A percentile compares a stretch with the other conserved stretches of the same genome.
Evolutionary conservation across 352 stramenopile species (phyloP).

Genomic region (Globisporangium heterothallicum): DNA sequence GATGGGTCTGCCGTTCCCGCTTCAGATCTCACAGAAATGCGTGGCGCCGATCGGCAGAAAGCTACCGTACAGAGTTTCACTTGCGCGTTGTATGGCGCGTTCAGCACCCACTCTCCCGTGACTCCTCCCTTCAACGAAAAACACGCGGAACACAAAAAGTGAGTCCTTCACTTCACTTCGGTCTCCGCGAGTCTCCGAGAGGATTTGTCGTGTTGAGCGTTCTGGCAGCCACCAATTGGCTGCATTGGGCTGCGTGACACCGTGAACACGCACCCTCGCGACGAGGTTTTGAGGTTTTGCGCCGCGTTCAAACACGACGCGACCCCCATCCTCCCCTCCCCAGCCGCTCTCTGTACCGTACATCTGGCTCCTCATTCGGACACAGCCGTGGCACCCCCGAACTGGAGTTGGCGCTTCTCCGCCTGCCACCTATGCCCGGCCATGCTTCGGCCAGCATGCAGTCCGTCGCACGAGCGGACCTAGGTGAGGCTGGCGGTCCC

Average conservation of each 20-base stretch:
- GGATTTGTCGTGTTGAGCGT: constrained; percentile 25
- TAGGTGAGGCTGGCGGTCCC: neutral
- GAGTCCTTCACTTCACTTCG: neutral
- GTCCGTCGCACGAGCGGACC: neutral
- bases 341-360: constrained; percentile 9
- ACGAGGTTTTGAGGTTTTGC: constrained; percentile 12
- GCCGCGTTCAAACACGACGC: too few species aligned
- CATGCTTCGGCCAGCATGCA: neutral
- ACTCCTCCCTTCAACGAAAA: constrained; percentile 1
- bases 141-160: constrained; percentile 2
- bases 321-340: neutral
- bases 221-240: constrained; percentile 1
- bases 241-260: constrained; percentile 11
- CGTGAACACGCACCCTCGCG: constrained; percentile 20
- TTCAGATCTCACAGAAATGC: neutral
- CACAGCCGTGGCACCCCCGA: constrained; percentile 1
- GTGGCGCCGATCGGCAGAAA: neutral
- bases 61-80: constrained; percentile 7
- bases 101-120: neutral
- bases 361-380: constrained; percentile 7
- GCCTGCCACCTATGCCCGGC: neutral
- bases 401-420: neutral
- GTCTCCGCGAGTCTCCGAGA: neutral
- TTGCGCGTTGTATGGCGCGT: constrained; percentile 3
- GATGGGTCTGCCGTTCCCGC: too few species aligned